Conservation (phyloP, 805 yeast genomes). For the Saccharomycopsis lassenensis region DNA sequence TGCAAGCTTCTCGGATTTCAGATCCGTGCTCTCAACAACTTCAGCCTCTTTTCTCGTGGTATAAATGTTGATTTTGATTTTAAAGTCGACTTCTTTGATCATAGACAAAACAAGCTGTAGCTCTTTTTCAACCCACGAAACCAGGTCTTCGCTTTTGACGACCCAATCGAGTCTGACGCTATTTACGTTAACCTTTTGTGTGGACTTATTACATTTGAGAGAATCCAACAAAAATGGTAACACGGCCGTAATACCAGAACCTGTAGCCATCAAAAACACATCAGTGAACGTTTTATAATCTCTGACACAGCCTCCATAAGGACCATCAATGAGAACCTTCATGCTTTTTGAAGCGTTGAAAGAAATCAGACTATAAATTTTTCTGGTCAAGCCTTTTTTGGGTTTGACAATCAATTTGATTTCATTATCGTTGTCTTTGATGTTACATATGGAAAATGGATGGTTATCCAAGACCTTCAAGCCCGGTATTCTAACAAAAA, state of each 20-base stretch:
- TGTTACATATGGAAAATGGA: conserved; percentile 41
- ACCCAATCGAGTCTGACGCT: conserved; percentile 36
- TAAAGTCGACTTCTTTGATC: too few species aligned
- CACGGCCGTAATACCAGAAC: conserved; percentile 43
- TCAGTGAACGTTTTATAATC: conserved; percentile 35
- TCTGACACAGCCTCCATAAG: conserved; percentile 44
- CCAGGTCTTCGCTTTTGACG: conserved; percentile 25
- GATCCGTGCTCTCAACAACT: too few species aligned
- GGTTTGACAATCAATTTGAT: conserved; percentile 37
- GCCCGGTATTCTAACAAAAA: conserved; percentile 37
- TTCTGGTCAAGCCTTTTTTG: conserved; percentile 35
- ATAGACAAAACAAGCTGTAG: too few species aligned
- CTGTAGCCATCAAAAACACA: conserved; percentile 33
- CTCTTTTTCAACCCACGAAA: conserved; percentile 33
- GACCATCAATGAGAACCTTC: conserved; percentile 40
- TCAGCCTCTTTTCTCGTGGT: too few species aligned
- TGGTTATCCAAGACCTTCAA: conserved; percentile 38
- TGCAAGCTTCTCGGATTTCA: too few species aligned
- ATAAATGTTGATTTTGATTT: too few species aligned
- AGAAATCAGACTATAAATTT: conserved; percentile 24
- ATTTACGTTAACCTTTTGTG: conserved; percentile 21
- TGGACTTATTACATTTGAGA: conserved; percentile 13
- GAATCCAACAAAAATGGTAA: conserved; percentile 31
- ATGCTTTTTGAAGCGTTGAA: conserved; percentile 21
- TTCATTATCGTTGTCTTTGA: conserved; percentile 22